phyloP scores from a whole-genome alignment of 2,329 filamentous ascomycete species.

The Passalora sequoiae region DNA sequence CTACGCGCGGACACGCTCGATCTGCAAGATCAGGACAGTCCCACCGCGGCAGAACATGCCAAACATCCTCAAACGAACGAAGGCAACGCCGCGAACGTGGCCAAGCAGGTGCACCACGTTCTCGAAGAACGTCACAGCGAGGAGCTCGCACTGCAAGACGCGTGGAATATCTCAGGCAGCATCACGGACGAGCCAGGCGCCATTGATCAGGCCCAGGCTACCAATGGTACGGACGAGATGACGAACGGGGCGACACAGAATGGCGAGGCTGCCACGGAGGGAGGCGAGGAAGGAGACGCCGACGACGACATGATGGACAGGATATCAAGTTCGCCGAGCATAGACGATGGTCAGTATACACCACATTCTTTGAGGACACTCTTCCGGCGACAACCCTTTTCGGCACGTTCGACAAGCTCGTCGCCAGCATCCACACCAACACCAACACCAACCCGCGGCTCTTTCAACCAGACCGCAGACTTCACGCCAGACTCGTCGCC shows the following conservation, averaged over 20 bases:
- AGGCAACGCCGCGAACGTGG: conserved; percentile 72
- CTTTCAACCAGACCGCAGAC: conserved; percentile 34
- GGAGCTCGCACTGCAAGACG: conserved; percentile 61
- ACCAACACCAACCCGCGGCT: conserved; percentile 26
- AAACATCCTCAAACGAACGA: conserved; percentile 50
- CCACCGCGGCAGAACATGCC: conserved; percentile 78
- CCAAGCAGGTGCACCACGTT: conserved; percentile 74
- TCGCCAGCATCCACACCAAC: conserved; percentile 32
- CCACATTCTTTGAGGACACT: conserved; percentile 26
- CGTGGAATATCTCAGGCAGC: conserved; percentile 41
- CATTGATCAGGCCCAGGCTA: conserved; percentile 48
- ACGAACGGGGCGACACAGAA: conserved; percentile 22
- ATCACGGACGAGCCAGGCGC: conserved; percentile 41
- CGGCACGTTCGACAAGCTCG: conserved; percentile 40
- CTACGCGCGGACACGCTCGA: conserved; percentile 75
- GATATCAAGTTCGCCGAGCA: conserved; percentile 96
- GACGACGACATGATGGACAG: conserved; percentile 81
- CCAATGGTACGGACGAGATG: conserved; percentile 46
- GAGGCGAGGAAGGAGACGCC: conserved; percentile 33
- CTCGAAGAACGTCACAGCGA: conserved; percentile 67
- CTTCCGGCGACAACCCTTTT: conserved; percentile 31
- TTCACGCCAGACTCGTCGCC: conserved; percentile 38
- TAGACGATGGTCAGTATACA: conserved; percentile 91
- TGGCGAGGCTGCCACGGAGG: conserved; percentile 32
- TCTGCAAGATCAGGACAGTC: conserved; percentile 75